Conservation (phyloP, 106 monocot genomes). For the Apostasia ramifera region DNA sequence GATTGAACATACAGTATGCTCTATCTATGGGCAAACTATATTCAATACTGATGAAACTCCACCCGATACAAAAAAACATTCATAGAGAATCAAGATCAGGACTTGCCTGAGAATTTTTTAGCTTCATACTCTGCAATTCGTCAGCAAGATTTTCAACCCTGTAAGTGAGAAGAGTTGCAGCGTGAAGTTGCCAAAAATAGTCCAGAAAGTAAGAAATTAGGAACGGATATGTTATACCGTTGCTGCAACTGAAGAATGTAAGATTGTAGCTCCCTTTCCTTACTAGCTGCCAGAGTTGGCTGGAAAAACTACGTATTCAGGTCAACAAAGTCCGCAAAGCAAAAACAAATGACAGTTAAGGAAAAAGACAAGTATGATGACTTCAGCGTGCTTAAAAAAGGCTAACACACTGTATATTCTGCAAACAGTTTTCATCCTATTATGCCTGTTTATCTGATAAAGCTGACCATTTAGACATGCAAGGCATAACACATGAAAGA, state of each 20-base stretch:
- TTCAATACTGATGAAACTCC: not conserved
- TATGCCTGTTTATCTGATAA: no score
- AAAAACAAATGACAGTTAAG: no score
- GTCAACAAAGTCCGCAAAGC: no score
- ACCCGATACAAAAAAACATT: not conserved
- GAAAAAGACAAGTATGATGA: no score
- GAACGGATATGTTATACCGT: not conserved
- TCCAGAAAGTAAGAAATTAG: not conserved
- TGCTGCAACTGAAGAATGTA: slow-evolving; percentile 6
- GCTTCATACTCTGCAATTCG: not conserved
- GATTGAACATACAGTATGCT: no score
- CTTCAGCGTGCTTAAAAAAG: no score
- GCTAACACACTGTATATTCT: no score
- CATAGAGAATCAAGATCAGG: not conserved
- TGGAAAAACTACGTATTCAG: not conserved
- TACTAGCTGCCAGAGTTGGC: slow-evolving; percentile 2
- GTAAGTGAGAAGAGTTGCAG: not conserved
- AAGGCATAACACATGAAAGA: no score
- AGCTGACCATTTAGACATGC: no score
- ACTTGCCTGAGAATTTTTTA: not conserved
- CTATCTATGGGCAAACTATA: no score
- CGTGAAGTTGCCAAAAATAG: not conserved
- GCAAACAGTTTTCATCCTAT: no score
- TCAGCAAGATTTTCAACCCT: slow-evolving; percentile 8
- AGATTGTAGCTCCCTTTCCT: slow-evolving; percentile 3